Evolutionary conservation across 2,329 filamentous ascomycete genomes (phyloP), one percentile per base, ranked within the genome.

Genomic region (Celoporthe dispersa): DNA sequence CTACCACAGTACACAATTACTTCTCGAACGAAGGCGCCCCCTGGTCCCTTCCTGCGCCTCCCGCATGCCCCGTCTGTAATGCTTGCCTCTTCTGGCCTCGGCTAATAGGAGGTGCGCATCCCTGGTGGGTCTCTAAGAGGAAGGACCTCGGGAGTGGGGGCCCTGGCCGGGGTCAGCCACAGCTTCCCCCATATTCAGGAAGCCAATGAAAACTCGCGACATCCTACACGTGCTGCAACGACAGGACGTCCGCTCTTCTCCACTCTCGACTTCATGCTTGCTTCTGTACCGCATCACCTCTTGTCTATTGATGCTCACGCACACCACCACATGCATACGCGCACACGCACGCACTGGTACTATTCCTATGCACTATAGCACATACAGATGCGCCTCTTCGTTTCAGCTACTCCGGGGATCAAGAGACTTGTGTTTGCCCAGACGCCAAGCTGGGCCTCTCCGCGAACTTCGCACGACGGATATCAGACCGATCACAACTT

Each of bases 171-270:
- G 53, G 53, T 57, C 12, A 39, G 28, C 35, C 64, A 28, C n/a
- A 8, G 33, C n/a, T 67, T 62, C 55, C 55, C 66, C 66, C 66
- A 62, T 61, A 62, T 37, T 67, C 41, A 48, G 31, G 25, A 44
- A 35, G 53, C 64, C 64, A 66, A 66, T 66, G 25, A 66, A 35
- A 66, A 9, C 25, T 14, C 53, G 37, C 31, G 55, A 44, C 35
- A 14, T 9, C 64, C 7, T 55, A 48, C 64, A 66, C 64, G 64
- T 66, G 64, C 64, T 19, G 22, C 41, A 59, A 66, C 28, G 64
- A 66, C 53, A 66, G 64, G 64, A 66, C 64, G 33, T 33, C 60
- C 28, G 33, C 53, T 28, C 55, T 62, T 31, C 65, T 65, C 64
- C 60, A 55, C 37, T 66, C 53, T 12, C 55, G 62, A 39, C 63